Evolutionary conservation across 768 basidiomycete genomes (phyloP), one percentile per base, ranked within the genome.

Genomic region (Flagelloscypha sp.): DNA sequence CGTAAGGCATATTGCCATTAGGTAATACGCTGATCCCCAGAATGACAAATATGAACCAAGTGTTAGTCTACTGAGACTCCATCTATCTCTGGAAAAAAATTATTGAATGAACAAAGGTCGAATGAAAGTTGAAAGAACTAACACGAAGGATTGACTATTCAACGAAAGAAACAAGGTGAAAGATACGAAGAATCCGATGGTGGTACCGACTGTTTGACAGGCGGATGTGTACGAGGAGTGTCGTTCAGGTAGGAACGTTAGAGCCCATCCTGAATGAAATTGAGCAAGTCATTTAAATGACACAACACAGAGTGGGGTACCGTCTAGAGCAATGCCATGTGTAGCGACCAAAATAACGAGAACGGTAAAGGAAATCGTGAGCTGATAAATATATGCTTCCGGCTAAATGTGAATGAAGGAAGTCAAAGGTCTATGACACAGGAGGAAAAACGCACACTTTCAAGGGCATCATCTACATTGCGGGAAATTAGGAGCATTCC

Each of bases 271-370:
- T 82, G 41, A 27, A 24, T 24, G 22, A 32, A 50, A 23, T 21
- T 35, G n/a, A 31, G n/a, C 32, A 11, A 13, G 19, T 24, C 21
- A n/a, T n/a, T n/a, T n/a, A 19, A 29, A 22, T 7, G 63, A 27
- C 8, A 27, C 21, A 23, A 17, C 20, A 48, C 35, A 59, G 33
- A 6, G 37, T 43, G 63, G 48, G 68, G n/a, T n/a, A 93, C 88
- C 94, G 50, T 98, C 94, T 19, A 98, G 94, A 30, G 94, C 94
- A 39, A 98, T 98, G 56, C 97, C 93, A 76, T 99, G 95, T 0
- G 95, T 99, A 6, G 95, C 95, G 12, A 95, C 92, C 49, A 98
- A 85, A 46, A 90, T 74, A 22, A 99, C 93, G 25, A 99, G 74
- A 20, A 79, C 71, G 2, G 90, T 87, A 54, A 97, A 99, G 15